Conservation (phyloP, 2,329 filamentous ascomycete genomes). For the Fusarium pininemorale region DNA sequence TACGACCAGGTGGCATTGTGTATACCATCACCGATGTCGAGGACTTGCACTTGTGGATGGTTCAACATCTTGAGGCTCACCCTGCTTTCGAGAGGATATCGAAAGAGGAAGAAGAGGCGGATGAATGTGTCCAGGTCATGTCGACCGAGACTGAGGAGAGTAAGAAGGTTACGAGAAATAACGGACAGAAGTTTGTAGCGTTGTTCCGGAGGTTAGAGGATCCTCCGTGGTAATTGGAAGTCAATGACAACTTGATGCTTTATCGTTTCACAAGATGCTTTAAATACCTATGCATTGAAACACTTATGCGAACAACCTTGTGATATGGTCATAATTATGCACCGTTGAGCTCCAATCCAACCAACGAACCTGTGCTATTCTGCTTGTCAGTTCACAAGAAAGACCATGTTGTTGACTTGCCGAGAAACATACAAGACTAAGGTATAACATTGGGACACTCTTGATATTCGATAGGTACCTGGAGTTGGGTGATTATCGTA, state of each 20-base stretch:
- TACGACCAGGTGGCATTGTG: slow-evolving; percentile 83
- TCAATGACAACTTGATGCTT: background rate
- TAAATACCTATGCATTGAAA: background rate
- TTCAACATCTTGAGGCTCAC: slow-evolving; percentile 81
- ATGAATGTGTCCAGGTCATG: slow-evolving; percentile 80
- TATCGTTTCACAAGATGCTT: background rate
- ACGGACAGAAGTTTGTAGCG: slow-evolving; percentile 89
- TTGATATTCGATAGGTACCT: background rate
- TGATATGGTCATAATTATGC: background rate
- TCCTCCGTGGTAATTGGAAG: slow-evolving; percentile 73
- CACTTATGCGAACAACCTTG: background rate
- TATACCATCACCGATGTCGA: slow-evolving; percentile 99
- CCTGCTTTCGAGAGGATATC: slow-evolving; percentile 80
- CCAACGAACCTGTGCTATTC: no score
- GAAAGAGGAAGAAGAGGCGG: slow-evolving; percentile 72
- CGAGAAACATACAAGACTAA: no score
- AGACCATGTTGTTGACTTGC: background rate
- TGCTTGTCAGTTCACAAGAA: background rate
- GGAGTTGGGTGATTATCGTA: background rate
- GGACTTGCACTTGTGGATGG: slow-evolving; percentile 94
- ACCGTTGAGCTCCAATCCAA: background rate
- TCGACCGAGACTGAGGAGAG: slow-evolving; percentile 90
- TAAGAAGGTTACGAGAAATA: slow-evolving; percentile 93
- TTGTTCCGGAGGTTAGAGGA: slow-evolving; percentile 84
- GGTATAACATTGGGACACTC: background rate